Evolutionary conservation across 768 basidiomycete species (phyloP).

Genomic region (Psilocybe sp.): DNA sequence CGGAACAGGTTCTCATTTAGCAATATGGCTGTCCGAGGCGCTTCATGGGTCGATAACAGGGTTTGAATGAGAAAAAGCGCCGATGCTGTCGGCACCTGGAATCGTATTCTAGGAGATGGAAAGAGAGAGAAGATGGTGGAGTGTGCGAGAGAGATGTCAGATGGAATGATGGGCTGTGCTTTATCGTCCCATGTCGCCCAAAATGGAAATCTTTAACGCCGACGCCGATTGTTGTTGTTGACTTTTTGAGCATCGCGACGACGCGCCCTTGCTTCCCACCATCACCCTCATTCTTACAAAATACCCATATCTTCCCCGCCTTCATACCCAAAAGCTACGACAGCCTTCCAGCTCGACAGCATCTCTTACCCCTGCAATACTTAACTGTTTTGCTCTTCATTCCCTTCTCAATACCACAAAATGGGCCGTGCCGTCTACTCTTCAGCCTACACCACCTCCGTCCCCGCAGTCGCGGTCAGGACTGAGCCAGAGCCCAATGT

Average conservation of each 20-base stretch:
- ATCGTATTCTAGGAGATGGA: too few species aligned
- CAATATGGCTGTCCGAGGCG: too few species aligned
- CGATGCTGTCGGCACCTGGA: too few species aligned
- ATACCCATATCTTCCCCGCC: slow-evolving; percentile 23
- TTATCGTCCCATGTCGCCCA: slow-evolving; percentile 13
- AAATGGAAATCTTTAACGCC: slow-evolving; percentile 20
- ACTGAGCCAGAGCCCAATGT: slow-evolving; percentile 40
- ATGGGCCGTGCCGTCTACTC: slow-evolving; percentile 68
- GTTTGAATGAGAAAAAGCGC: too few species aligned
- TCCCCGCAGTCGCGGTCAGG: slow-evolving; percentile 40
- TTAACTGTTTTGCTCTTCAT: slow-evolving; percentile 16
- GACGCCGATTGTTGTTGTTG: slow-evolving; percentile 9
- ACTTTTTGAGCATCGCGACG: slow-evolving; percentile 13
- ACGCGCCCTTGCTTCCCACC: slow-evolving; percentile 26
- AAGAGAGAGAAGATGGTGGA: neutral
- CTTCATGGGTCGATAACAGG: too few species aligned
- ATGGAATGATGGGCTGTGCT: slow-evolving; percentile 1
- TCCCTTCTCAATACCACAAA: slow-evolving; percentile 15
- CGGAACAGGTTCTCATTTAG: too few species aligned
- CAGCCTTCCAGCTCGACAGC: slow-evolving; percentile 12
- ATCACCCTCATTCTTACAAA: slow-evolving; percentile 24
- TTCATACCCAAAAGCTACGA: slow-evolving; percentile 23
- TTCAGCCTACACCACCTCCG: slow-evolving; percentile 37
- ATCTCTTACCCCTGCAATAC: slow-evolving; percentile 12
- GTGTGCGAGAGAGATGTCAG: neutral